Evolutionary conservation across 805 yeast species (phyloP).

Genomic region (Kurtzmaniella cleridarum): DNA sequence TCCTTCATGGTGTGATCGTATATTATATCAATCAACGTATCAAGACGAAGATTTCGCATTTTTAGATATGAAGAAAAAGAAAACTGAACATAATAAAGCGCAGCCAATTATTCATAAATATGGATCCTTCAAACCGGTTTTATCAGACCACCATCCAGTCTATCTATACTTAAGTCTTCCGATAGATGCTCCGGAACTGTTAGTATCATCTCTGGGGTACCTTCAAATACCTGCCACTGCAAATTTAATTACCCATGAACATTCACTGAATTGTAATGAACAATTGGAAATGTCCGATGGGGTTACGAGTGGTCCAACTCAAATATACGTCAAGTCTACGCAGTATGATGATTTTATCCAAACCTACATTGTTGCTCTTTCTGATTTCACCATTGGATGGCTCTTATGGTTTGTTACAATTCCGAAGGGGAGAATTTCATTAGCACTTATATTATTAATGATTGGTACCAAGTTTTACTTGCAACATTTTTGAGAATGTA

Average conservation of each 20-base stretch:
- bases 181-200: conserved; percentile 27
- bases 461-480: too few relatives aligned
- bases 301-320: conserved; percentile 35
- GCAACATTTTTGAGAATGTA: too few relatives aligned
- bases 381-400: conserved; percentile 30
- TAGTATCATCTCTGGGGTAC: conserved; percentile 23
- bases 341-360: conserved; percentile 24
- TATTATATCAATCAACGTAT: conserved; percentile 51
- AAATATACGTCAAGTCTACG: conserved; percentile 31
- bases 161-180: conserved; percentile 47
- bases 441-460: conserved; percentile 10
- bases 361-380: conserved; percentile 15
- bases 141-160: conserved; percentile 84
- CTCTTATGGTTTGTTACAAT: conserved; percentile 32
- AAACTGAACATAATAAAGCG: neutral
- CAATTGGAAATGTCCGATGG: conserved; percentile 12
- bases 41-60: conserved; percentile 3
- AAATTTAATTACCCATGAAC: conserved; percentile 1
- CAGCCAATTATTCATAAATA: conserved; percentile 37
- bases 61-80: neutral
- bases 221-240: conserved; percentile 20
- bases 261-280: conserved; percentile 2
- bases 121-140: conserved; percentile 40
- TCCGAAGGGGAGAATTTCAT: conserved; percentile 23
- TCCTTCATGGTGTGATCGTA: conserved; percentile 92